Percentiles rank a stretch among this genome's conserved stretches.
phyloP scores from a whole-genome alignment of 2,329 filamentous ascomycete species.

The Verruconis gallopava region DNA sequence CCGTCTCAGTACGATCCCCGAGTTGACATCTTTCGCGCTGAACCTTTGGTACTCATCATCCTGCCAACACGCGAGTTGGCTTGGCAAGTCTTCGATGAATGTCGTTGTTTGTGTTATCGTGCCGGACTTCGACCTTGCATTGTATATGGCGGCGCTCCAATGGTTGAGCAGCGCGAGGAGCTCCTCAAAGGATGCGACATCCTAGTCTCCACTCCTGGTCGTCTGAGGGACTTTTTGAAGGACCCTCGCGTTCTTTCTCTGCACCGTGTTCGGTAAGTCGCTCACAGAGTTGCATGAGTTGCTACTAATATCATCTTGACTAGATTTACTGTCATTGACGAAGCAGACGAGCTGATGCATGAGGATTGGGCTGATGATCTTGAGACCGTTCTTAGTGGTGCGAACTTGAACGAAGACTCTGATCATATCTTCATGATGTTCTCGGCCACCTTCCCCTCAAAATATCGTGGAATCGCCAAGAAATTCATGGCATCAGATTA shows the following conservation, averaged over 20 bases:
- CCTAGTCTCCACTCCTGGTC: conserved; percentile 76
- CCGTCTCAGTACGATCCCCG: conserved; percentile 40
- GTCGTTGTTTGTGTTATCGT: conserved; percentile 83
- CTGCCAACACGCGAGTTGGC: conserved; percentile 82
- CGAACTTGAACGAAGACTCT: conserved; percentile 63
- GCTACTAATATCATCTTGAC: neutral
- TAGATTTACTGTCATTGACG: conserved; percentile 66
- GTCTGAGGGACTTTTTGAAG: conserved; percentile 72
- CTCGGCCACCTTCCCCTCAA: conserved; percentile 84
- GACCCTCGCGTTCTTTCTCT: conserved; percentile 57
- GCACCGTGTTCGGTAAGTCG: conserved; percentile 59
- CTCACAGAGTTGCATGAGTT: no score
- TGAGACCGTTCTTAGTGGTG: conserved; percentile 61
- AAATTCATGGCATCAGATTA: conserved; percentile 62
- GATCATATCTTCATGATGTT: conserved; percentile 69
- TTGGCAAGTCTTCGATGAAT: conserved; percentile 90
- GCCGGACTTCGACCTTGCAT: conserved; percentile 89
- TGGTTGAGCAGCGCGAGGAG: conserved; percentile 56
- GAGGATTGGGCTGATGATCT: conserved; percentile 68
- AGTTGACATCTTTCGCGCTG: conserved; percentile 50
- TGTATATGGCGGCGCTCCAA: conserved; percentile 70
- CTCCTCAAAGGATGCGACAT: conserved; percentile 78
- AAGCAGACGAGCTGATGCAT: conserved; percentile 85
- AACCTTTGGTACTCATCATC: conserved; percentile 78
- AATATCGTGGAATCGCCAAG: conserved; percentile 61